These are phyloP conservation scores for Alternaria hordeiaustralica DNA, from an alignment of 2,329 filamentous ascomycete species.

Conservation along the genomic window DNA sequence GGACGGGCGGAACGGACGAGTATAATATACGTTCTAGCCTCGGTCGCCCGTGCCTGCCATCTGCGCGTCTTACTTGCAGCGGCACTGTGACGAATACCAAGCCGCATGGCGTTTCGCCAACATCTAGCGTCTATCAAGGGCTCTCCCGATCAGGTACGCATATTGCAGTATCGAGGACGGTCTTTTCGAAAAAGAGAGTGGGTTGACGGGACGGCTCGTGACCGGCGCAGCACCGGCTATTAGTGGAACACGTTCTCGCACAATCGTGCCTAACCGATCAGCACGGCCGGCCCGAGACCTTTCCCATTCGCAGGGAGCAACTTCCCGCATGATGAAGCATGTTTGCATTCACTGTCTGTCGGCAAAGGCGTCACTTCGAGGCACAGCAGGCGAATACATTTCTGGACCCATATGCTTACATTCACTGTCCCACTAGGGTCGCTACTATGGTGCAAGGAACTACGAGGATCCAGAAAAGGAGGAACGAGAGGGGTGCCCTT, in stretches of 20 bases:
- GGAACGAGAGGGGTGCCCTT: not conserved
- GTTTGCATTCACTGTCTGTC: not conserved
- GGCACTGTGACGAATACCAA: not conserved
- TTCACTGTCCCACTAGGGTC: not conserved
- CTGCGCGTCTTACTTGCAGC: slow-evolving; percentile 9
- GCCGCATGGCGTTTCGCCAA: not conserved
- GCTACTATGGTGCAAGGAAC: not conserved
- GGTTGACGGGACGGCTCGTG: slow-evolving; percentile 5
- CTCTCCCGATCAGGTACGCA: not conserved
- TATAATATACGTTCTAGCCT: not conserved
- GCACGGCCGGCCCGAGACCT: not conserved
- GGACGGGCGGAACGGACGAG: not conserved
- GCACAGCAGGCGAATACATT: not conserved
- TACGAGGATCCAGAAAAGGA: not conserved
- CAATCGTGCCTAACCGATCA: not conserved
- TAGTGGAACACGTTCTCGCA: not conserved
- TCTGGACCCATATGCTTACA: not conserved
- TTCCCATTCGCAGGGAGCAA: not conserved
- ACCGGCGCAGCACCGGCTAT: slow-evolving; percentile 2
- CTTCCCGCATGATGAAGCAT: not conserved
- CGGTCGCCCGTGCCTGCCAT: not conserved
- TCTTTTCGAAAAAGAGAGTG: not conserved
- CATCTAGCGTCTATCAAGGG: not conserved
- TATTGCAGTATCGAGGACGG: not conserved
- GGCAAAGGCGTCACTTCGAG: not conserved